A percentile compares a stretch with the other conserved stretches of the same genome.
Conservation (phyloP, 306 rosid species). For the Abrus pulchellus region DNA sequence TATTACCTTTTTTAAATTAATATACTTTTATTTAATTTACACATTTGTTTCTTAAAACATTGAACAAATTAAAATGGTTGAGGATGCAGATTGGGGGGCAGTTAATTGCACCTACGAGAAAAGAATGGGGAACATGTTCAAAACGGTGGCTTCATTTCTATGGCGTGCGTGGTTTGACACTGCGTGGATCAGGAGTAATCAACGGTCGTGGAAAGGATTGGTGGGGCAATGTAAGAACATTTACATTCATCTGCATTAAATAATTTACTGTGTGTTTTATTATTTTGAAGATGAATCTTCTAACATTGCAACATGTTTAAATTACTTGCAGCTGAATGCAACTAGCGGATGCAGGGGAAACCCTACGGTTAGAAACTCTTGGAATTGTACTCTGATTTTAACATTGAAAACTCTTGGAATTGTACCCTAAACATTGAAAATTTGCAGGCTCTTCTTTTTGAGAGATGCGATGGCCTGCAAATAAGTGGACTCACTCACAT, state of each 20-base stretch:
- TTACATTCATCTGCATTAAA: too few relatives aligned
- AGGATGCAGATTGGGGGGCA: conserved; percentile 44
- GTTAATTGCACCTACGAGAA: conserved; percentile 43
- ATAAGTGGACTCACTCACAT: conserved; percentile 40
- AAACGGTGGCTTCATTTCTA: conserved; percentile 18
- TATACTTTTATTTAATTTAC: too few relatives aligned
- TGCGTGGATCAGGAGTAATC: conserved; percentile 46
- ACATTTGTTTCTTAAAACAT: too few relatives aligned
- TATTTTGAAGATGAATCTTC: neutral
- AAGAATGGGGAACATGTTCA: conserved; percentile 42
- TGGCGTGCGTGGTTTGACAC: neutral
- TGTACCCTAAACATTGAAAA: too few relatives aligned
- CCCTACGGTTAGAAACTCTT: conserved; percentile 37
- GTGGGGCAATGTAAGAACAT: conserved; percentile 39
- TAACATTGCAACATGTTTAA: conserved; percentile 7
- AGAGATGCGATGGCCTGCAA: conserved; percentile 45
- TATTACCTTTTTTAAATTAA: too few relatives aligned
- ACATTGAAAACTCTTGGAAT: too few relatives aligned
- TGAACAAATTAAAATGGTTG: neutral
- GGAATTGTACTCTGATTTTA: too few relatives aligned
- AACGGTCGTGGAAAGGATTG: conserved; percentile 49
- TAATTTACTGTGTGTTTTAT: too few relatives aligned
- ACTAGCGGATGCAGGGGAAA: neutral
- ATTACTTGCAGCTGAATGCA: conserved; percentile 21
- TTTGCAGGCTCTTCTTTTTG: conserved; percentile 42